Base-by-base conservation (phyloP, 1,139 yeast genomes). In the Hyphopichia buzzinii region DNA sequence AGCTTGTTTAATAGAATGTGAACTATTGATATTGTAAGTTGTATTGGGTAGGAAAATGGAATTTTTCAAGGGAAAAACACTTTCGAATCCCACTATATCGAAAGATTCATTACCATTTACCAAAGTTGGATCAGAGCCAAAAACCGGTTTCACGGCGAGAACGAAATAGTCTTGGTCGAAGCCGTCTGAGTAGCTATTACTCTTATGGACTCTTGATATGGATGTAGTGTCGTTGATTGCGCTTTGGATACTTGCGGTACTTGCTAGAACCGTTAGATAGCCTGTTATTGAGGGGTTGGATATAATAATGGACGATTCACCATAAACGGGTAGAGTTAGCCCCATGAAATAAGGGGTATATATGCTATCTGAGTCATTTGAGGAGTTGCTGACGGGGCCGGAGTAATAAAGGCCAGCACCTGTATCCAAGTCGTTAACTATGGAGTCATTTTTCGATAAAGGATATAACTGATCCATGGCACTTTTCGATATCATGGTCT, bases 251-350 rank as follows among this genome's bases (percentile, higher is more conserved):
- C 74, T 59, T 23, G 67, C 65, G 0, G 92, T 86, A 42, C 72
- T 69, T 47, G 85, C 72, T 1, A 86, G 62, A 5, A 86, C 74
- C 0, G 95, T 74, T 31, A 88, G 50, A 57, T 79, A 89, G 0
- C 96, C 97, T 1, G 83, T 75, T 4, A 85, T 65, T 14, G 75
- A 68, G 3, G 84, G 80, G 13, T 73, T 63, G 22, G 73, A 62
- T 17, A 84, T 59, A 35, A 86, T 65, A 17, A 87, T 82, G 4
- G 95, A 84, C 11, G 83, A 72, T 52, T 85, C 84, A 12, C 88
- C 77, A 50, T 72, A 79, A 2, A 89, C 75, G 0, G 96, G 94
- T 5, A 88, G 49, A 0, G 88, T 79, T 30, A 81, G 51, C 2
- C 86, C 81, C 61, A 79, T 59, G 50, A 72, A 74, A 46, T 67